phyloP scores from a whole-genome alignment of 257 asterid species.

The Mentha longifolia region DNA sequence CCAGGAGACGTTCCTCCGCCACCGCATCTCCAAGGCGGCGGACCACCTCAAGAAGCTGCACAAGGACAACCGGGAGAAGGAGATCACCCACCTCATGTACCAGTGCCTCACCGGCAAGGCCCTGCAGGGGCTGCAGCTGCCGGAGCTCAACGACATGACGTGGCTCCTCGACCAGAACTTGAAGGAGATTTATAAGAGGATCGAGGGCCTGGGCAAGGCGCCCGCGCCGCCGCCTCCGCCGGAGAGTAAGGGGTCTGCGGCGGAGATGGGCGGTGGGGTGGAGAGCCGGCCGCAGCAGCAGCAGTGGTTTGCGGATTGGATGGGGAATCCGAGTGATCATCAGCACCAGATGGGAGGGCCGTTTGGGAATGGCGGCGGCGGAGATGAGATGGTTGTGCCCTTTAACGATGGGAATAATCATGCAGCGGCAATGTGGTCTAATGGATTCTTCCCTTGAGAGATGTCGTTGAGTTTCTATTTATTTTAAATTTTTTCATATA shows the following conservation, averaged over 20 bases:
- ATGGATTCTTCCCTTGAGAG: constrained; percentile 51
- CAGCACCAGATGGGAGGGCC: constrained; percentile 34
- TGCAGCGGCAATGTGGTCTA: constrained; percentile 48
- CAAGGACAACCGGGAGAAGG: constrained; percentile 76
- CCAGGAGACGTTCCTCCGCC: constrained; percentile 71
- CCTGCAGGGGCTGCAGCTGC: constrained; percentile 44
- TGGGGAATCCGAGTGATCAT: constrained; percentile 36
- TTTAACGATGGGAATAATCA: constrained; percentile 43
- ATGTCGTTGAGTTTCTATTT: neutral
- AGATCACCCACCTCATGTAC: constrained; percentile 68
- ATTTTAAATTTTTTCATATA: neutral
- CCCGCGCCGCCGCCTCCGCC: neutral
- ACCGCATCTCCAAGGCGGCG: constrained; percentile 61
- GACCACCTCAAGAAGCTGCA: constrained; percentile 71
- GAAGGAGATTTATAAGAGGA: constrained; percentile 65
- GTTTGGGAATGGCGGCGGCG: constrained; percentile 36
- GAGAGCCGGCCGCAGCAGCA: constrained; percentile 42
- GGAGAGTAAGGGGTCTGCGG: neutral
- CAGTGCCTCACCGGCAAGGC: constrained; percentile 66
- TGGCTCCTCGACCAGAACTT: constrained; percentile 68
- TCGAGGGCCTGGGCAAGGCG: constrained; percentile 51
- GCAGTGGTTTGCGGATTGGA: constrained; percentile 57
- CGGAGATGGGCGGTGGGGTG: neutral
- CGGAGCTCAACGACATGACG: constrained; percentile 65
- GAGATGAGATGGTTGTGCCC: constrained; percentile 47